These are phyloP conservation scores for Didymella pinodella DNA, from an alignment of 2,329 filamentous ascomycete genomes.

Conservation along the genomic window DNA sequence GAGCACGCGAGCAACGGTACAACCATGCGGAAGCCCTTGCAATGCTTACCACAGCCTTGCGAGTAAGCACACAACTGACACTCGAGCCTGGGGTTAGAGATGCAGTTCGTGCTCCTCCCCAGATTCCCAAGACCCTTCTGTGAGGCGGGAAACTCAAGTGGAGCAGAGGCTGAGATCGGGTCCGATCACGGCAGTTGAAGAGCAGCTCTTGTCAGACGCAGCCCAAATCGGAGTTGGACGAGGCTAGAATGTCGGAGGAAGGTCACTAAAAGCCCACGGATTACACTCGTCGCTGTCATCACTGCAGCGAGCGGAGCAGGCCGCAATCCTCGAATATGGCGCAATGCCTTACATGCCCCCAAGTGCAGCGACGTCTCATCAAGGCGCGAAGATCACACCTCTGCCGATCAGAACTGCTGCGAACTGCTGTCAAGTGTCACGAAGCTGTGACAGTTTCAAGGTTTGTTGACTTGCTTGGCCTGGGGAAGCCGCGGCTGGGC, in stretches of 20 bases:
- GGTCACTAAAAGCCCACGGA: neutral
- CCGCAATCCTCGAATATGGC: neutral
- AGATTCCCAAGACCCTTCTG: constrained; percentile 7
- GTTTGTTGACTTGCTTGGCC: constrained; percentile 22
- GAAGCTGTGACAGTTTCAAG: constrained; percentile 6
- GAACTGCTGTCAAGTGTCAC: constrained; percentile 20
- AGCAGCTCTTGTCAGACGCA: neutral
- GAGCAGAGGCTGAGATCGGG: constrained; percentile 10
- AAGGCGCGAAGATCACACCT: neutral
- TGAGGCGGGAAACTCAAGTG: constrained; percentile 10
- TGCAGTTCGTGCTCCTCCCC: constrained; percentile 1
- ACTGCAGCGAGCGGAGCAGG: neutral
- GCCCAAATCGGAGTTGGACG: constrained; percentile 13
- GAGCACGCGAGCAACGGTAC: constrained; percentile 13
- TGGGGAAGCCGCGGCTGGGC: constrained; percentile 21
- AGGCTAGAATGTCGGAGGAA: constrained; percentile 16
- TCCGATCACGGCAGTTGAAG: constrained; percentile 20
- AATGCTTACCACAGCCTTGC: neutral
- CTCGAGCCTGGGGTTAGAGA: neutral
- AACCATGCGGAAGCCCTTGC: neutral
- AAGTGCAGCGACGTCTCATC: neutral
- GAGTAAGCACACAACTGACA: neutral
- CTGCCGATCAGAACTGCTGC: constrained; percentile 12
- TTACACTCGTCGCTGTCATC: constrained; percentile 1
- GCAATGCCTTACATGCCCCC: neutral